These are phyloP conservation scores for Truncatella angustata DNA, from an alignment of 2,329 filamentous ascomycete genomes.

Conservation along the genomic window DNA sequence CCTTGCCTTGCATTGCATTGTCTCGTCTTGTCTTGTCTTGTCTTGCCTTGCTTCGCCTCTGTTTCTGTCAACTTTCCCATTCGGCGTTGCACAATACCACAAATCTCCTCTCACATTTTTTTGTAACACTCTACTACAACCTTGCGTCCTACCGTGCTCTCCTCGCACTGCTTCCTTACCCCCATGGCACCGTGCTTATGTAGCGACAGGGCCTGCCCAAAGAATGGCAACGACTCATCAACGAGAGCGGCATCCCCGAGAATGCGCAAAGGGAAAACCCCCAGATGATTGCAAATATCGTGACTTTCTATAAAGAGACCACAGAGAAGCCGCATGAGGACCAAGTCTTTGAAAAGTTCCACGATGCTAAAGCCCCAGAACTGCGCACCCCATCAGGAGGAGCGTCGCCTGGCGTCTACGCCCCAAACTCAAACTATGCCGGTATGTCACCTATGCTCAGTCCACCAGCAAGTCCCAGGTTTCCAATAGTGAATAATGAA, in stretches of 20 bases:
- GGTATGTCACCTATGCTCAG: conserved; percentile 66
- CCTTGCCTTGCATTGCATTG: too few species aligned
- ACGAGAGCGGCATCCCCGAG: conserved; percentile 93
- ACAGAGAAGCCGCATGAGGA: conserved; percentile 78
- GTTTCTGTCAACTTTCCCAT: too few species aligned
- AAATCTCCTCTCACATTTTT: conserved; percentile 14
- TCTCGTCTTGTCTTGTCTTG: too few species aligned
- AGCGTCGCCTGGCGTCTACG: conserved; percentile 52
- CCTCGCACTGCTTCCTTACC: not conserved
- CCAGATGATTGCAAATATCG: conserved; percentile 91
- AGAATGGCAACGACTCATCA: conserved; percentile 95
- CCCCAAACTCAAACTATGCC: conserved; percentile 53
- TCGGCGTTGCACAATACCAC: conserved; percentile 13
- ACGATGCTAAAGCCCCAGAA: conserved; percentile 69
- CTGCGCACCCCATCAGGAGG: conserved; percentile 43
- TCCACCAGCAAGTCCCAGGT: conserved; percentile 80
- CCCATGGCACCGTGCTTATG: conserved; percentile 10
- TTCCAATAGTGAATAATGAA: conserved; percentile 80
- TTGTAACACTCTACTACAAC: not conserved
- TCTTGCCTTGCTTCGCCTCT: too few species aligned
- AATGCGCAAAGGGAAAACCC: conserved; percentile 95
- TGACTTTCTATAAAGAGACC: conserved; percentile 96
- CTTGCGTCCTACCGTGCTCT: not conserved
- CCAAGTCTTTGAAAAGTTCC: conserved; percentile 93
- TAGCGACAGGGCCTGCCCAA: conserved; percentile 79